Evolutionary conservation across 441 rosid genomes (phyloP), one percentile per base, ranked within the genome.

Genomic region (Croton setiger): DNA sequence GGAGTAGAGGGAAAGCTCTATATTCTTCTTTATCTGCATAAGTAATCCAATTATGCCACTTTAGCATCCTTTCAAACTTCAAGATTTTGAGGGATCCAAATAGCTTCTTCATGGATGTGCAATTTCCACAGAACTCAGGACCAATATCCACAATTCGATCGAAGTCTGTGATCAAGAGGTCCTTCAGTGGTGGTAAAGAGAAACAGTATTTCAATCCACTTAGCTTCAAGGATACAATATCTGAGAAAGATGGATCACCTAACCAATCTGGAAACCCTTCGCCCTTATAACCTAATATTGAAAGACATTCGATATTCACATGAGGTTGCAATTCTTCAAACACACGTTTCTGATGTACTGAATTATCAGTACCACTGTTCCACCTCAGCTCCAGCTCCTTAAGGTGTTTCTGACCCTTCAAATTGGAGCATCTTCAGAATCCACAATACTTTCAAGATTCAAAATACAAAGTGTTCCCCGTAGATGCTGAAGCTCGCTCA

Each of bases 371-470:
- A 57, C 60, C 15, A 43, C 48, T 66, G 66, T 71, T 7, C 79
- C 82, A 75, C 12, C 43, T 68, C 67, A 79, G 37, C 39, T 33
- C 60, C 67, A 79, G 53, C 39, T 67, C 60, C 33, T 27, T 51
- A 27, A 79, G 70, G 45, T 67, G 39, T 17, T 36, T 49, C 70
- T 79, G 75, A 20, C 35, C 72, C 53, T 66, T 65, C 74, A 78
- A n/a, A 60, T 69, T 51, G 43, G 82, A 48, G 78, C 75, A 54
- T 58, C 67, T 60, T 35, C 62, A 51, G 44, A 60, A 39, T 63
- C 44, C 4, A n/a, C 60, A 56, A 73, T 62, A 36, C 73, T 64
- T 57, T 75, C 73, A 27, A 73, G 65, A 27, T 69, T 63, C 9
- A 60, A 66, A 35, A 79, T 63, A 17, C 66, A 20, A 31, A 75